Evolutionary conservation across 352 stramenopile genomes (phyloP).

Genomic region (Blastocystis sp.): DNA sequence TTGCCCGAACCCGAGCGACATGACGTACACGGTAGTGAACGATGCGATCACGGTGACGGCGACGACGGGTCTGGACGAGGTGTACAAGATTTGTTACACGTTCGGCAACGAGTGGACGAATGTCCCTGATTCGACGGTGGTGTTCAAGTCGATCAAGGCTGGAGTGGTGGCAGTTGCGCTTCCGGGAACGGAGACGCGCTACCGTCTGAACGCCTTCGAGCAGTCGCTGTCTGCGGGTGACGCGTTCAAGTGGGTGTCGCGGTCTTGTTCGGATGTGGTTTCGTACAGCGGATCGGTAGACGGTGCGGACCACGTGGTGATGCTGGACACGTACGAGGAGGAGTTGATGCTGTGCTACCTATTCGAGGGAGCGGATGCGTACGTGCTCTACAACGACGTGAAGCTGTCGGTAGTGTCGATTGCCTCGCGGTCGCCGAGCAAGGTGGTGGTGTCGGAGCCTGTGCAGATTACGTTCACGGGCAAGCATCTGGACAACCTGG

Average conservation of each 20-base stretch:
- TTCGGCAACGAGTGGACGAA: background rate
- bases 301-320: background rate
- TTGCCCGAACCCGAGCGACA: background rate
- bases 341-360: slow-evolving; percentile 30
- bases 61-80: background rate
- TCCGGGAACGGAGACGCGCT: background rate
- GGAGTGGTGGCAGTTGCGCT: background rate
- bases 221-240: background rate
- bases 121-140: background rate
- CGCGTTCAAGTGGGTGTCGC: slow-evolving; percentile 34
- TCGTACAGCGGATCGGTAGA: background rate
- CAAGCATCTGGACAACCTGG: background rate
- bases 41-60: background rate
- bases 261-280: background rate
- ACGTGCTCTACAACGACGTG: slow-evolving; percentile 12
- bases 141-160: slow-evolving; percentile 15
- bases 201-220: background rate
- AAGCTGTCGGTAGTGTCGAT: background rate
- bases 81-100: slow-evolving; percentile 7
- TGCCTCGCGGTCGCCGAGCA: background rate
- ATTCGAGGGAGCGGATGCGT: slow-evolving; percentile 2
- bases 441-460: background rate
- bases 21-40: background rate
- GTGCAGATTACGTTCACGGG: background rate
- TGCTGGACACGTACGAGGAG: background rate